Evolutionary conservation across 345 rosid species (phyloP).

Genomic region (Salix viminalis): DNA sequence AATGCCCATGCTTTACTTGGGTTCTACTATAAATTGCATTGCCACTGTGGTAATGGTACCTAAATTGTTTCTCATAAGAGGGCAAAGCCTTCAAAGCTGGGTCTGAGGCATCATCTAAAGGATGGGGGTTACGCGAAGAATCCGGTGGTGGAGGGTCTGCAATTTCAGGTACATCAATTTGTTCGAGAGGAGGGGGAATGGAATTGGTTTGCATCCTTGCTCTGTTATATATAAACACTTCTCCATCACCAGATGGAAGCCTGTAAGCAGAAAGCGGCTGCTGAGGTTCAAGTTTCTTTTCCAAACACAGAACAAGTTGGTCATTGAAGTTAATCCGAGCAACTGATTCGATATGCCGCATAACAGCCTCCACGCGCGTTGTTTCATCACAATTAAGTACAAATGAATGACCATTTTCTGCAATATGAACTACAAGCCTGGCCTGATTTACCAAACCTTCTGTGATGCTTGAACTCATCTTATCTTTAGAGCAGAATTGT

Average conservation of each 20-base stretch:
- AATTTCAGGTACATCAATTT: slow-evolving; percentile 48
- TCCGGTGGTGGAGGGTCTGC: slow-evolving; percentile 52
- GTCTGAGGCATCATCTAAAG: slow-evolving; percentile 78
- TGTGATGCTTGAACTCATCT: slow-evolving; percentile 68
- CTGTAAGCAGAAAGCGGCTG: slow-evolving; percentile 63
- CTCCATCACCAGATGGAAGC: slow-evolving; percentile 65
- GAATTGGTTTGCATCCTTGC: slow-evolving; percentile 61
- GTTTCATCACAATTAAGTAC: slow-evolving; percentile 62
- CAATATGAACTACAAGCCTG: slow-evolving; percentile 76
- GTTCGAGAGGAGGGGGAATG: slow-evolving; percentile 59
- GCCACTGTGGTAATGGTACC: slow-evolving; percentile 68
- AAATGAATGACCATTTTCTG: slow-evolving; percentile 82
- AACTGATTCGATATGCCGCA: slow-evolving; percentile 55
- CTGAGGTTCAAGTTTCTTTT: slow-evolving; percentile 80
- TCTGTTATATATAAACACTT: slow-evolving; percentile 77
- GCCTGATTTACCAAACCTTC: slow-evolving; percentile 47
- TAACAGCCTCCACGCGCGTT: slow-evolving; percentile 66
- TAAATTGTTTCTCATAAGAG: slow-evolving; percentile 79
- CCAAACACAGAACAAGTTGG: slow-evolving; percentile 79
- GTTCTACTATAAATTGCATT: slow-evolving; percentile 54
- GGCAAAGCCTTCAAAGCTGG: slow-evolving; percentile 96
- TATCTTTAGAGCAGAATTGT: slow-evolving; percentile 26
- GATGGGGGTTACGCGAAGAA: slow-evolving; percentile 55
- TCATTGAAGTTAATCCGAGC: slow-evolving; percentile 58
- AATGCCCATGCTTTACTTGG: slow-evolving; percentile 42